Conservation (phyloP, 192 early-diverging fungal genomes). For the Rhizophagus prolifer region DNA sequence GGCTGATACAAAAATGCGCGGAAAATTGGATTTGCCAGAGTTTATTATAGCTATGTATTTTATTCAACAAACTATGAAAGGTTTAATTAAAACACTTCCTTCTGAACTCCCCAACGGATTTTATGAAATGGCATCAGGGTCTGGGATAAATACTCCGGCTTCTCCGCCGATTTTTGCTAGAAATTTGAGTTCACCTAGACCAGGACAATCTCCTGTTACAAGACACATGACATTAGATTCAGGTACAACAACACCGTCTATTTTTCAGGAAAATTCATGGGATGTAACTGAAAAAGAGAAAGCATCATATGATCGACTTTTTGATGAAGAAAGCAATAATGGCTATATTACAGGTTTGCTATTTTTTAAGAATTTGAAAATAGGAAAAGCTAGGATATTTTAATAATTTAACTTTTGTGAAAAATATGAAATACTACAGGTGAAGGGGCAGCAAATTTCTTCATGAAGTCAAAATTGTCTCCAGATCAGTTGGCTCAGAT, state of each 20-base stretch:
- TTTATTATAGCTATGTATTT: slow-evolving; percentile 92
- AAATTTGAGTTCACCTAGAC: slow-evolving; percentile 18
- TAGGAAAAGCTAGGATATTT: background rate
- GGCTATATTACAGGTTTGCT: slow-evolving; percentile 67
- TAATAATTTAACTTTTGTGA: background rate
- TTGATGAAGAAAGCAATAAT: slow-evolving; percentile 64
- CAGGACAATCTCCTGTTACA: slow-evolving; percentile 22
- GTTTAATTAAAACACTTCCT: slow-evolving; percentile 68
- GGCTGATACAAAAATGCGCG: slow-evolving; percentile 71
- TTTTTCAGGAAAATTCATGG: slow-evolving; percentile 51
- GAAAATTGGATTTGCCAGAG: slow-evolving; percentile 74
- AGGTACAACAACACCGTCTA: background rate
- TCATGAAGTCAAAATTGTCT: slow-evolving; percentile 76
- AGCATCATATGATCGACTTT: slow-evolving; percentile 71
- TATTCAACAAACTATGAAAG: slow-evolving; percentile 78
- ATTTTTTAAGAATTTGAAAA: background rate
- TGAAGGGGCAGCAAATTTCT: slow-evolving; percentile 73
- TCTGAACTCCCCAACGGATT: slow-evolving; percentile 56
- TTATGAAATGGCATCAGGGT: slow-evolving; percentile 21
- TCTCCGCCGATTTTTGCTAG: slow-evolving; percentile 30
- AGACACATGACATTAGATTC: background rate
- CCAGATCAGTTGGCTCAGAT: slow-evolving; percentile 68
- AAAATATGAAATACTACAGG: slow-evolving; percentile 41
- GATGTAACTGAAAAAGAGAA: slow-evolving; percentile 74
- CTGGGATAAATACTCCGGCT: slow-evolving; percentile 33